Evolutionary conservation across 192 early-diverging fungal species (phyloP).

Genomic region (Entomortierella parvispora): DNA sequence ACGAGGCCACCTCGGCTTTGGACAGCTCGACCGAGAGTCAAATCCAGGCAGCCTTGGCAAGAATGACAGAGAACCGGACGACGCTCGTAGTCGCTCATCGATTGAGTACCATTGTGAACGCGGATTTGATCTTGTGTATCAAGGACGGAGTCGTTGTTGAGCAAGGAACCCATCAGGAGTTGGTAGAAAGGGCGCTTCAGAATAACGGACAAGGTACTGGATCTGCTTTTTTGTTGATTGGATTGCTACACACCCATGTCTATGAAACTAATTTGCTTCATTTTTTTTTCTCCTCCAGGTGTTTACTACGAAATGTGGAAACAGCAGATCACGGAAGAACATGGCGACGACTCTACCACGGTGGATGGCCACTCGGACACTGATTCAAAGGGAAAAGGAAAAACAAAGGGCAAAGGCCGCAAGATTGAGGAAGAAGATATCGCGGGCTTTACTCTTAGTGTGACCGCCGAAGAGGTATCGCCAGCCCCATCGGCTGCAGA

Average conservation of each 20-base stretch:
- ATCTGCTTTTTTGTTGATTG: no score
- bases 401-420: conserved; percentile 17
- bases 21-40: conserved; percentile 74
- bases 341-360: conserved; percentile 14
- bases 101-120: conserved; percentile 84
- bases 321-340: conserved; percentile 81
- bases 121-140: conserved; percentile 86
- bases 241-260: background rate
- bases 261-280: background rate
- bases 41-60: conserved; percentile 84
- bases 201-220: conserved; percentile 51
- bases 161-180: conserved; percentile 82
- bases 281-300: conserved; percentile 50
- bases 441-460: background rate
- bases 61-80: conserved; percentile 84
- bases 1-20: conserved; percentile 88
- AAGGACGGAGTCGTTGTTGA: conserved; percentile 85
- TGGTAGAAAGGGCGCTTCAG: conserved; percentile 62
- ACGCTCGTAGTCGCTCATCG: conserved; percentile 91
- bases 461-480: background rate
- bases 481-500: conserved; percentile 9
- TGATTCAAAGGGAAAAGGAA: conserved; percentile 6
- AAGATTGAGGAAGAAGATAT: background rate
- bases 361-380: conserved; percentile 34
- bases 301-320: conserved; percentile 94